Conservation (phyloP, 768 basidiomycete genomes). For the Porpolomopsis calyptriformis region DNA sequence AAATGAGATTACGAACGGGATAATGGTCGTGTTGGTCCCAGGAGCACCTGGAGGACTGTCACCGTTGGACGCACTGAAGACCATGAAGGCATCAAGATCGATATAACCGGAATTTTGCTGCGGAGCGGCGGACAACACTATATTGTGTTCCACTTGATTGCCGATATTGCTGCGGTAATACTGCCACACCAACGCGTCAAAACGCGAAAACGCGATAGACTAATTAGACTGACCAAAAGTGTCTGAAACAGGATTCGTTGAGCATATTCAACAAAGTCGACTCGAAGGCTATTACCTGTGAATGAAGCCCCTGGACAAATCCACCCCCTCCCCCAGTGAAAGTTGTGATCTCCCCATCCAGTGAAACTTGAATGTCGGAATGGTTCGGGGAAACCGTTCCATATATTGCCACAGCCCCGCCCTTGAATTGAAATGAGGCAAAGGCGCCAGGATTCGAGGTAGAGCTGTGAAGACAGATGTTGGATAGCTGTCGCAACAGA, state of each 20-base stretch:
- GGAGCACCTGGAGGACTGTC: background rate
- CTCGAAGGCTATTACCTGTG: constrained; percentile 16
- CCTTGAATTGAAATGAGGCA: constrained; percentile 34
- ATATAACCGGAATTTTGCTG: constrained; percentile 22
- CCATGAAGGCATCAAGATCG: constrained; percentile 33
- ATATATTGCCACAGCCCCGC: constrained; percentile 44
- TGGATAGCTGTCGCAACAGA: background rate
- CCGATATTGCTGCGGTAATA: constrained; percentile 33
- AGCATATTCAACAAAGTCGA: background rate
- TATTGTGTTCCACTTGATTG: constrained; percentile 24
- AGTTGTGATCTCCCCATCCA: constrained; percentile 30
- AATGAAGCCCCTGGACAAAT: constrained; percentile 22
- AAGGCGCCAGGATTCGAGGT: constrained; percentile 29
- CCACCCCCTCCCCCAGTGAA: constrained; percentile 29
- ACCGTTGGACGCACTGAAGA: constrained; percentile 21
- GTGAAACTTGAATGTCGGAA: constrained; percentile 32
- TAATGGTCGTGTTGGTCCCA: background rate
- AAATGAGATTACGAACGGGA: too few relatives aligned
- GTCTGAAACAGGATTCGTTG: constrained; percentile 3
- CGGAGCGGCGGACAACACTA: constrained; percentile 27
- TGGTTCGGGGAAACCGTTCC: constrained; percentile 44
- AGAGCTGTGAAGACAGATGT: constrained; percentile 22
- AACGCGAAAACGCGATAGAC: background rate
- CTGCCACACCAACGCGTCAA: constrained; percentile 16
- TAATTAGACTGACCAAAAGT: constrained; percentile 9